Base-by-base conservation (phyloP, 2,329 filamentous ascomycete genomes). In the Colletotrichum sp. region DNA sequence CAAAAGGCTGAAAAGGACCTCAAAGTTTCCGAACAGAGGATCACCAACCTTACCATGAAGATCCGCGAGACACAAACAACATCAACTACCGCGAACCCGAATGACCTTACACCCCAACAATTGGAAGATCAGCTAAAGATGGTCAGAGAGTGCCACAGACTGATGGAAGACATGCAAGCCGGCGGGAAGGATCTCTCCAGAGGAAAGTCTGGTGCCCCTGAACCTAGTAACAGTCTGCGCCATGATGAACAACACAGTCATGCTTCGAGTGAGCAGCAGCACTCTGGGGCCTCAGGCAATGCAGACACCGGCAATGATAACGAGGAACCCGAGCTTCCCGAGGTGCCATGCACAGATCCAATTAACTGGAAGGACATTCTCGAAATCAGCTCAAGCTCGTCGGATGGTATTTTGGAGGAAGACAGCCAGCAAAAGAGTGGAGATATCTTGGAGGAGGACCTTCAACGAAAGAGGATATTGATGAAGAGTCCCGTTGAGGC, bases 11-110 rank as follows among this genome's bases (percentile, higher is more conserved):
- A 32, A n/a, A 72, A 63, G 26, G 67, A 75, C 5, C 62, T 77
- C n/a, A 39, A 67, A 2, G 36, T 48, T 60, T 65, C 77, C 5
- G 48, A 75, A 10, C 75, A 78, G 57, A 74, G 75, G 13, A 68
- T 77, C 26, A 52, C 36, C 18, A 78, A 77, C 26, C 75, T 78
- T 2, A 72, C 75, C 15, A 39, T 75, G 16, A 77, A 71, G 57
- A 32, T 78, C 15, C 71, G 68, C 8, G 68, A 67, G n/a, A 39
- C 52, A n/a, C 65, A 67, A 18, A 28, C 22, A 15, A 16, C 63
- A 16, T 13, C 10, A 52, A 22, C 3, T 52, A 22, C 3, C 1
- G 24, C 44, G 44, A 13, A 57, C 30, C 15, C 16, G 12, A 22
- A 13, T 8, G 28, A 28, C 26, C 28, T 10, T 2, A 15, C 68